A percentile compares a stretch with the other conserved stretches of the same genome.
These are phyloP conservation scores for Botryotinia narcissicola DNA, from an alignment of 2,329 filamentous ascomycete genomes.

Conservation along the genomic window DNA sequence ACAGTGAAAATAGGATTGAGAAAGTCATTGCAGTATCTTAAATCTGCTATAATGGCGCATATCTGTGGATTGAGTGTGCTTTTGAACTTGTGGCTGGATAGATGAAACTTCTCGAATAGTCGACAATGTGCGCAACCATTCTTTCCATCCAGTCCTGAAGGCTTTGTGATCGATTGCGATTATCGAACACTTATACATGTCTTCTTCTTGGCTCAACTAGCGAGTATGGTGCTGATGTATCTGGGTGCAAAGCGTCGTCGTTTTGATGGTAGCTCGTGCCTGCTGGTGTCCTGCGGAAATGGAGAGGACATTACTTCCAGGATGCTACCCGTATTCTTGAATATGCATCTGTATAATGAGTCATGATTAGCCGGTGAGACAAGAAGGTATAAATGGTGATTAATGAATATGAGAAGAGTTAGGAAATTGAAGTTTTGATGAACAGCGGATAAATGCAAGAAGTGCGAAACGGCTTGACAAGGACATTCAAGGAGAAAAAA, in stretches of 20 bases:
- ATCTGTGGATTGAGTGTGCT: rapidly evolving
- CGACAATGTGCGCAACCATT: not conserved
- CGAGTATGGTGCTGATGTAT: not conserved
- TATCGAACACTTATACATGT: not conserved
- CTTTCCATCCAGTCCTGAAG: not conserved
- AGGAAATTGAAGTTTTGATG: not conserved
- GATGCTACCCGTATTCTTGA: rapidly evolving
- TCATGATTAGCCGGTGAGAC: not conserved
- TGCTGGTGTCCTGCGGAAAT: not conserved
- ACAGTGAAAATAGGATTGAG: no score
- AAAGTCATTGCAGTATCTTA: rapidly evolving
- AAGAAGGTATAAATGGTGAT: not conserved
- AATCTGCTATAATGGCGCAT: no score
- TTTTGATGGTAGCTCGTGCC: not conserved
- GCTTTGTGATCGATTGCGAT: not conserved
- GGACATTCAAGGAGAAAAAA: not conserved
- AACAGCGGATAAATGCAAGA: not conserved
- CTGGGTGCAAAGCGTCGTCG: not conserved
- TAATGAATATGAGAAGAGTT: not conserved
- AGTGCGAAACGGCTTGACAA: not conserved
- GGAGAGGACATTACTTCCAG: not conserved
- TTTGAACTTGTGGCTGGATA: not conserved
- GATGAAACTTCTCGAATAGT: not conserved
- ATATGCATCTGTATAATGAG: not conserved
- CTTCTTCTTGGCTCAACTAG: no score